These are phyloP conservation scores for Perkinsus marinus DNA, from an alignment of 169 alveolate species.

Conservation along the genomic window DNA sequence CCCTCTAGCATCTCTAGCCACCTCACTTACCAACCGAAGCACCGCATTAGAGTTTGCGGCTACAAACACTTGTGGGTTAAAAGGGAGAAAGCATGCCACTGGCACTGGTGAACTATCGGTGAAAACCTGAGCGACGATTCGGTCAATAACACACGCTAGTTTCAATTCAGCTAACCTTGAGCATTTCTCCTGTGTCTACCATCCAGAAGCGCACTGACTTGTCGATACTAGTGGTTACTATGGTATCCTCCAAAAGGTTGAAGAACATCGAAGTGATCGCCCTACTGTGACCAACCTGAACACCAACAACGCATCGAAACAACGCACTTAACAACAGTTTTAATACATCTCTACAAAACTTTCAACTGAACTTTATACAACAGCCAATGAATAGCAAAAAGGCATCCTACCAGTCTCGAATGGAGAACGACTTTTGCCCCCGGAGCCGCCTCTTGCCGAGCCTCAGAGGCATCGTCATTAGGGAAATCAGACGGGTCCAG, in stretches of 20 bases:
- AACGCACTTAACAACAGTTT: background rate
- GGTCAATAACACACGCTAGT: constrained; percentile 19
- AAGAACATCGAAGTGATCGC: constrained; percentile 26
- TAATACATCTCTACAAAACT: background rate
- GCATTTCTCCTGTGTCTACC: constrained; percentile 1
- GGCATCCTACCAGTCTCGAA: background rate
- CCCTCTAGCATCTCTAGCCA: too few species aligned
- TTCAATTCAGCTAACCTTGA: background rate
- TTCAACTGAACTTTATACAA: background rate
- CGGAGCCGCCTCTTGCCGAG: background rate
- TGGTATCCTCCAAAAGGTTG: constrained; percentile 28
- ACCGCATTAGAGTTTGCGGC: constrained; percentile 36
- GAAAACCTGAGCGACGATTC: too few species aligned
- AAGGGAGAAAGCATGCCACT: constrained; percentile 20
- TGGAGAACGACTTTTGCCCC: background rate
- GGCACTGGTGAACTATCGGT: constrained; percentile 14
- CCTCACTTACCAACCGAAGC: constrained; percentile 26
- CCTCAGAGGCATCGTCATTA: background rate
- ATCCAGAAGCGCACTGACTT: constrained; percentile 35
- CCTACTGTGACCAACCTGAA: constrained; percentile 14
- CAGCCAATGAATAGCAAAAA: background rate
- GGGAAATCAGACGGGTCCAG: constrained; percentile 6
- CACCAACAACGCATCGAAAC: background rate
- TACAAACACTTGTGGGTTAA: constrained; percentile 22
- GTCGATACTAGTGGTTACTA: constrained; percentile 35